Percentiles rank a stretch among this genome's conserved stretches.
These are phyloP conservation scores for Talaromyces sp. DNA, from an alignment of 2,329 filamentous ascomycete genomes.

Conservation along the genomic window DNA sequence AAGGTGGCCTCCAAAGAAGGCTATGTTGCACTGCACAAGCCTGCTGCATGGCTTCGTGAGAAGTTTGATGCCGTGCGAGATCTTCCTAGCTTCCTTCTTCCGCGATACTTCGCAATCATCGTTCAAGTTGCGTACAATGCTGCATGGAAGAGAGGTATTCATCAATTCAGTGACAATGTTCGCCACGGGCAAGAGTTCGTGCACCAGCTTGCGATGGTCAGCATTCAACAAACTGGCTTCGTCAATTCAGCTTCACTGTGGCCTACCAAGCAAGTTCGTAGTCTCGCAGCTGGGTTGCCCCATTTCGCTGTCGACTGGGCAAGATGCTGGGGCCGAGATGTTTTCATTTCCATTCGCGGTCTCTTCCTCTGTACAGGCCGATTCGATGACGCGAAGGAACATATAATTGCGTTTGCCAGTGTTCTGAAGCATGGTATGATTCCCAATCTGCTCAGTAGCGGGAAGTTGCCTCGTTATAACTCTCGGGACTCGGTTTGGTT, in stretches of 20 bases:
- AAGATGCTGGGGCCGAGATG: constrained; percentile 94
- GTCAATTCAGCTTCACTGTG: constrained; percentile 90
- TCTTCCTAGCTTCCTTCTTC: constrained; percentile 85
- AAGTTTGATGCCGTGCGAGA: constrained; percentile 83
- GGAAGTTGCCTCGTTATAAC: constrained; percentile 87
- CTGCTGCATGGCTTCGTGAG: constrained; percentile 77
- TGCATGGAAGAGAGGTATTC: constrained; percentile 74
- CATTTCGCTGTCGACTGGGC: constrained; percentile 96
- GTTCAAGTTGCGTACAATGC: constrained; percentile 86
- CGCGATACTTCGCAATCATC: constrained; percentile 89
- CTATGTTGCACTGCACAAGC: constrained; percentile 64
- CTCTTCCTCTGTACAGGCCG: constrained; percentile 89
- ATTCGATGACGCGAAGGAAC: constrained; percentile 85
- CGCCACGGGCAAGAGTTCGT: constrained; percentile 84
- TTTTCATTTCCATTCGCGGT: constrained; percentile 92
- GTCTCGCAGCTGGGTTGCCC: constrained; percentile 86
- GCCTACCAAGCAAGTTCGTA: constrained; percentile 80
- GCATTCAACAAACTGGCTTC: constrained; percentile 84
- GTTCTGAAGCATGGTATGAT: constrained; percentile 99
- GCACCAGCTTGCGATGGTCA: constrained; percentile 86
- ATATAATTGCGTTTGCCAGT: constrained; percentile 92
- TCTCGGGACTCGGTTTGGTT: constrained; percentile 97
- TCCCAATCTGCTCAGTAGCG: constrained; percentile 86
- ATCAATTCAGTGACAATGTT: constrained; percentile 77
- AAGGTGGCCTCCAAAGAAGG: constrained; percentile 66